Evolutionary conservation across 2,329 filamentous ascomycete species (phyloP).

Genomic region (Talaromyces funiculosus): DNA sequence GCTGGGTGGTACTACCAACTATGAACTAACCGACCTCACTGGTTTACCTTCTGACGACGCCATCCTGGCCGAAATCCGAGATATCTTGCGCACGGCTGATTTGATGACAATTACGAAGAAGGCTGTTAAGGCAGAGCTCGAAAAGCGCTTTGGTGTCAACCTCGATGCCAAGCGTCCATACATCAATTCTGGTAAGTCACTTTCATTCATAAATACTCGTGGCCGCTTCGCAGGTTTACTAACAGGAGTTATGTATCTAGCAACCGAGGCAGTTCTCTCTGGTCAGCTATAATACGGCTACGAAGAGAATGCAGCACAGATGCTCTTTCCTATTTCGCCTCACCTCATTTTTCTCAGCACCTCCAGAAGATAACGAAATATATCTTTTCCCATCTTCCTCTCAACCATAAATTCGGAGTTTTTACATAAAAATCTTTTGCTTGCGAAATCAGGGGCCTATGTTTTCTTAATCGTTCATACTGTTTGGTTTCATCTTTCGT

Average conservation of each 20-base stretch:
- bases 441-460: background rate
- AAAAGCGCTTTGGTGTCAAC: constrained; percentile 79
- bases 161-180: constrained; percentile 86
- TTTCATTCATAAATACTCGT: background rate
- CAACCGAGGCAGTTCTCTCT: constrained; percentile 72
- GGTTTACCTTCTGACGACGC: constrained; percentile 83
- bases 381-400: background rate
- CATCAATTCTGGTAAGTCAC: constrained; percentile 77
- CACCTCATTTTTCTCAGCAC: background rate
- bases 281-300: constrained; percentile 57
- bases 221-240: background rate
- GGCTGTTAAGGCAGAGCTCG: constrained; percentile 88
- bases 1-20: constrained; percentile 56
- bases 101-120: constrained; percentile 99
- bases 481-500: background rate
- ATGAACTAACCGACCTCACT: constrained; percentile 69
- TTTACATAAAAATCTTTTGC: background rate
- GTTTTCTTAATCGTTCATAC: background rate
- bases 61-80: constrained; percentile 85
- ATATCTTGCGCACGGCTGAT: constrained; percentile 85
- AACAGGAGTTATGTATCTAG: constrained; percentile 35
- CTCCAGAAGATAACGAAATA: background rate
- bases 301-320: background rate
- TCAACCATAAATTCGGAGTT: constrained; percentile 7
- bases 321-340: background rate